phyloP scores from a whole-genome alignment of 352 stramenopile genomes.

The Aphanomyces invadans region DNA sequence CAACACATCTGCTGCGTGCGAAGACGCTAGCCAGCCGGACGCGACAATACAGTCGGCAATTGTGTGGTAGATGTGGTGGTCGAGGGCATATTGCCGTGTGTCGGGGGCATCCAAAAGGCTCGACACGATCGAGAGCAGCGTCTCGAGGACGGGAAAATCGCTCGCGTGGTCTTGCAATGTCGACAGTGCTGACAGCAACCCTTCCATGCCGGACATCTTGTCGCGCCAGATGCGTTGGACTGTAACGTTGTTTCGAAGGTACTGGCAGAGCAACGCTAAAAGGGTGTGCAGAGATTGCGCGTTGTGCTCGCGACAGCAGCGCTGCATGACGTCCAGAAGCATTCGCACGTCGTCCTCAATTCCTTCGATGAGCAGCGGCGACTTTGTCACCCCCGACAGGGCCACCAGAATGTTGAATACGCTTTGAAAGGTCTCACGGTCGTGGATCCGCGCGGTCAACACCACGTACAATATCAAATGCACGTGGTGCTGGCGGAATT shows the following conservation, averaged over 20 bases:
- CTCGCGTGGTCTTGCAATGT: conserved; percentile 32
- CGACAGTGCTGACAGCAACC: conserved; percentile 49
- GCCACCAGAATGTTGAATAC: conserved; percentile 42
- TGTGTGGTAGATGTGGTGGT: conserved; percentile 1
- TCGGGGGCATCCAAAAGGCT: not conserved
- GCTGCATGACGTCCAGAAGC: conserved; percentile 47
- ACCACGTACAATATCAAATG: conserved; percentile 53
- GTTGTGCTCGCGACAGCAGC: conserved; percentile 37
- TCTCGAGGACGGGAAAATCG: conserved; percentile 26
- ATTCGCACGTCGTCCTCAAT: conserved; percentile 51
- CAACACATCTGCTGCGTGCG: not conserved
- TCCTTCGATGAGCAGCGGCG: conserved; percentile 32
- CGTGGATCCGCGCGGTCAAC: conserved; percentile 33
- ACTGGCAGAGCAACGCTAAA: not conserved
- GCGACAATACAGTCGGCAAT: not conserved
- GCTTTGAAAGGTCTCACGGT: not conserved
- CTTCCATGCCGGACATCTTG: conserved; percentile 35
- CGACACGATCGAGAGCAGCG: conserved; percentile 45
- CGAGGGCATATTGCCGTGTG: not conserved
- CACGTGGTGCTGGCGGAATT: conserved; percentile 50
- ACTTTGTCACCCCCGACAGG: conserved; percentile 27
- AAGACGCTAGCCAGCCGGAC: not conserved
- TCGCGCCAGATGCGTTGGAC: not conserved
- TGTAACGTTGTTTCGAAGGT: conserved; percentile 2
- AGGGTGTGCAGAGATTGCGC: conserved; percentile 29